phyloP scores from a whole-genome alignment of 805 yeast species.

The Pichia insulana region DNA sequence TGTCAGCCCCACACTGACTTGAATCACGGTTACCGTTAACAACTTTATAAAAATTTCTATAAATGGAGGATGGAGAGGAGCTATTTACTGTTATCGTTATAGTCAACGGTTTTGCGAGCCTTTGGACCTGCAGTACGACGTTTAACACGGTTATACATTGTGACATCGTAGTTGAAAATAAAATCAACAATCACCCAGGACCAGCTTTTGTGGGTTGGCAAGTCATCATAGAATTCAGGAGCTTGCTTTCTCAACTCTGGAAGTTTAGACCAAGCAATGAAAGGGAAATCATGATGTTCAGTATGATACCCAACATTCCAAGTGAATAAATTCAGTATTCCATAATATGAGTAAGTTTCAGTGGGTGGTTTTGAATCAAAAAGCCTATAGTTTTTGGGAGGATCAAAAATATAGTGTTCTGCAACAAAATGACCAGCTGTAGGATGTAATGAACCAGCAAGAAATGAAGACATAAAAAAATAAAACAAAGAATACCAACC shows the following conservation, averaged over 20 bases:
- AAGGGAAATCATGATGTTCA: conserved; percentile 95
- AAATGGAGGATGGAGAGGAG: no score
- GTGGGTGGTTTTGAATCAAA: conserved; percentile 43
- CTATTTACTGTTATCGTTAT: conserved; percentile 27
- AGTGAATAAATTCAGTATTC: conserved; percentile 63
- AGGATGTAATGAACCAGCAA: conserved; percentile 90
- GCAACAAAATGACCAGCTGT: conserved; percentile 93
- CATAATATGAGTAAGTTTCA: conserved; percentile 87
- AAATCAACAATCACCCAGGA: conserved; percentile 65
- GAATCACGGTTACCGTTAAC: no score
- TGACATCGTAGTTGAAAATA: conserved; percentile 55
- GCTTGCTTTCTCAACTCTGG: conserved; percentile 61
- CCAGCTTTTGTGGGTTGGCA: conserved; percentile 78
- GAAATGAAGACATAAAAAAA: conserved; percentile 65
- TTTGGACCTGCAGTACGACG: conserved; percentile 35
- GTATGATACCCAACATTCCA: conserved; percentile 95
- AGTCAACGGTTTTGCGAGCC: conserved; percentile 27
- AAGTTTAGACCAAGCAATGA: conserved; percentile 79
- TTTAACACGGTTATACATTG: conserved; percentile 76
- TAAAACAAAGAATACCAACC: conserved; percentile 59
- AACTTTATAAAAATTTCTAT: no score
- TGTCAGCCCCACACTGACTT: no score
- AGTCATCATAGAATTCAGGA: conserved; percentile 68
- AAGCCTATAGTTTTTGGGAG: conserved; percentile 30
- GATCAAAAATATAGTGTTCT: conserved; percentile 77